Base-by-base conservation (phyloP, 2,329 filamentous ascomycete species). In the Colletotrichum orchidophilum region DNA sequence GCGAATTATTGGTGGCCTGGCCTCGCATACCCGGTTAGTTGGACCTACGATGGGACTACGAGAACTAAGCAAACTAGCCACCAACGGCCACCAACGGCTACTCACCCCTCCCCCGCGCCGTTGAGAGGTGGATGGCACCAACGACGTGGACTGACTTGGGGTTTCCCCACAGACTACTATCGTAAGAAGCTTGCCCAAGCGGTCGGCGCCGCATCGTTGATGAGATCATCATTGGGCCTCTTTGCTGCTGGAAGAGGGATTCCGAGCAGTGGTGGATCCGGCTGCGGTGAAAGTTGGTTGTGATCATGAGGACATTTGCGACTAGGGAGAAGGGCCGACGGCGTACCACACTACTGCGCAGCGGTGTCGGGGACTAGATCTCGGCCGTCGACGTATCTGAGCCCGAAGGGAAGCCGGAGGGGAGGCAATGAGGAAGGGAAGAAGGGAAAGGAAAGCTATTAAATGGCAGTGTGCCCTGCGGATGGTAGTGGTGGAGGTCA, bases 191-290 rank as follows among this genome's bases (percentile, higher is more conserved):
- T 53, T 57, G 31, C n/a, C 35, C 60, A 39, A 52, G 7, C 26
- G 60, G 42, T 13, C 31, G 31, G 11, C 42, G 31, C 58, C 18
- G 42, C 54, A 27, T 33, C 33, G 27, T 46, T 21, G 7, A 60
- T 70, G 66, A 65, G 57, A 52, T 65, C 53, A 69, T 42, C 24
- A 13, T 24, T 21, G 21, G 6, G 35, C 11, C 39, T n/a, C 31
- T 27, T 31, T 4, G 31, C 26, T 31, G 18, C 24, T 65, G 53
- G 53, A 42, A 53, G 27, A 50, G 5, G 31, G 24, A n/a, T 21
- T 52, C 53, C 53, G 39, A 46, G 39, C 21, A 3, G 6, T 3
- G 35, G 52, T 63, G 52, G 24, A 13, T 27, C 39, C 27, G 39
- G 39, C 39, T 60, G 39, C 21, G 12, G 24, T 27, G 39, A 46